Conservation (phyloP, 2,329 filamentous ascomycete species). For the Graphilbum fragrans region DNA sequence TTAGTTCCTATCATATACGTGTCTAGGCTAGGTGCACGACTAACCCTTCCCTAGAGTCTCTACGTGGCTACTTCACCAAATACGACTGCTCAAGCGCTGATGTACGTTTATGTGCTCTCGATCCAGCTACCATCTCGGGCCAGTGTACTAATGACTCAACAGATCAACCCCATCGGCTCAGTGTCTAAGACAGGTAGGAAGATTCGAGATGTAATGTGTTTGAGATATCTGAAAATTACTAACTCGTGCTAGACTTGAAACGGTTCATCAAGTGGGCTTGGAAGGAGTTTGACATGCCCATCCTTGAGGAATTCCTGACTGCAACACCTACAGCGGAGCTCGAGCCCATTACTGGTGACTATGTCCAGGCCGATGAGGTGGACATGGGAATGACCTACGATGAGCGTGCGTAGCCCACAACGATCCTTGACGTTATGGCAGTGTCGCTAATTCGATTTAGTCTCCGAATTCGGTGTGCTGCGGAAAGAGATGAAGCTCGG, state of each 20-base stretch:
- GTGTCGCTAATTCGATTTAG: background rate
- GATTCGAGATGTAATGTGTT: too few species aligned
- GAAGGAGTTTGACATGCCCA: conserved; percentile 46
- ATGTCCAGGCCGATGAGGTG: conserved; percentile 36
- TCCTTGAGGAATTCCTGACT: conserved; percentile 53
- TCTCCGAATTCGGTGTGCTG: conserved; percentile 20
- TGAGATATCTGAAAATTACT: too few species aligned
- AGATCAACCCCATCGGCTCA: conserved; percentile 50
- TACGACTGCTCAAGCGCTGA: conserved; percentile 40
- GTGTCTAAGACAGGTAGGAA: conserved; percentile 33
- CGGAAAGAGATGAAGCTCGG: conserved; percentile 34
- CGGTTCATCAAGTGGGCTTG: conserved; percentile 57
- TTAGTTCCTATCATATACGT: conserved; percentile 15
- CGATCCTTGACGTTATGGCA: background rate
- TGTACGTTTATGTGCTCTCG: background rate
- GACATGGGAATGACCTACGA: conserved; percentile 43
- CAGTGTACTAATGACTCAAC: background rate
- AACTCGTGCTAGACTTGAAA: conserved; percentile 60
- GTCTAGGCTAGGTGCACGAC: background rate
- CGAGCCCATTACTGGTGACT: conserved; percentile 50
- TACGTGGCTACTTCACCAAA: conserved; percentile 48
- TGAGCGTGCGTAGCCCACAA: conserved; percentile 17
- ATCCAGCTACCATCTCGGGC: too few species aligned
- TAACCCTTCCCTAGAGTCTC: conserved; percentile 14
- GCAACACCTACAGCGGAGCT: conserved; percentile 51